Conservation (phyloP, 2,329 filamentous ascomycete genomes). For the Penicillium sp. region DNA sequence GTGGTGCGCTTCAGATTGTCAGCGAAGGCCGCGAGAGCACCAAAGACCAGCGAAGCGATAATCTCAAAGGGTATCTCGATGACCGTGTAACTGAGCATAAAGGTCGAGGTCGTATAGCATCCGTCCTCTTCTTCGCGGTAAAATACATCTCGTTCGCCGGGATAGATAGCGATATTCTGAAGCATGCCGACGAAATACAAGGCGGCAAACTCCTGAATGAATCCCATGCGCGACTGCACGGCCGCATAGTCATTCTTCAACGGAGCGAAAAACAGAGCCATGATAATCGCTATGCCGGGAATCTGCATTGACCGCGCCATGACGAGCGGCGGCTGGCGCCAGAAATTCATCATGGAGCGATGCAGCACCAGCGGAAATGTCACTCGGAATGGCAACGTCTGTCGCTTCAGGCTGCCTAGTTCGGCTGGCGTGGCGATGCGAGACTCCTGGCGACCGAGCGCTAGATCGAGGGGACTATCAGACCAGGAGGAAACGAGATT, state of each 20-base stretch:
- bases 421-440: conserved; percentile 69
- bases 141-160: conserved; percentile 72
- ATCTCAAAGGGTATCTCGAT: conserved; percentile 74
- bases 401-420: conserved; percentile 67
- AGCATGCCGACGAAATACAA: conserved; percentile 62
- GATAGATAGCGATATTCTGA: conserved; percentile 76
- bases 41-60: conserved; percentile 65
- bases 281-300: conserved; percentile 62
- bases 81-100: conserved; percentile 69
- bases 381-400: conserved; percentile 61
- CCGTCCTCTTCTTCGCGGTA: conserved; percentile 75
- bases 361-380: conserved; percentile 69
- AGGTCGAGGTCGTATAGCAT: conserved; percentile 70
- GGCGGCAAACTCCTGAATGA: conserved; percentile 70
- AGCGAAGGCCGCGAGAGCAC: conserved; percentile 64
- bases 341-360: conserved; percentile 69
- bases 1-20: conserved; percentile 65
- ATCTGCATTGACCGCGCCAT: conserved; percentile 69
- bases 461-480: conserved; percentile 11
- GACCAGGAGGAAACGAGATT: conserved; percentile 61
- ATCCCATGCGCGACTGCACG: conserved; percentile 73
- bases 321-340: conserved; percentile 65
- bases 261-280: conserved; percentile 72
- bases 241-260: conserved; percentile 68
- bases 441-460: conserved; percentile 31